These are phyloP conservation scores for Saxispiralis lemnorum DNA, from an alignment of 495 filamentous ascomycete genomes.

Conservation along the genomic window DNA sequence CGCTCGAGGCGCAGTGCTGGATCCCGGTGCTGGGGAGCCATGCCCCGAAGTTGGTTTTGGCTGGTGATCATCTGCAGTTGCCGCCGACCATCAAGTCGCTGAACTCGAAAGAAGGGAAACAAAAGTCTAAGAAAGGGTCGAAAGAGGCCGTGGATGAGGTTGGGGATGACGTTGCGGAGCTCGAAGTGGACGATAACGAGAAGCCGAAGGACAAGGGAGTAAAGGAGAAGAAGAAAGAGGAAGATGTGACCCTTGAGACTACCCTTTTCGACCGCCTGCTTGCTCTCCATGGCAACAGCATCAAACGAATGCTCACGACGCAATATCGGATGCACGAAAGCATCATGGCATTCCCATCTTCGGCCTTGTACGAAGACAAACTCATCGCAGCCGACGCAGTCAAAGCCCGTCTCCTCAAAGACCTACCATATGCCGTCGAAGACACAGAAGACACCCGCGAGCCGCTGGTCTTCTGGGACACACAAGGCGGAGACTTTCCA, in stretches of 20 bases:
- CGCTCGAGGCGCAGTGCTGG: slow-evolving; percentile 94
- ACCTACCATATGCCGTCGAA: slow-evolving; percentile 45
- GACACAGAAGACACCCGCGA: slow-evolving; percentile 77
- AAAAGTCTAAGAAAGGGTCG: slow-evolving; percentile 11
- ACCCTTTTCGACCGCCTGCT: slow-evolving; percentile 87
- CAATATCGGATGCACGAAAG: slow-evolving; percentile 96
- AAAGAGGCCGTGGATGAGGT: slow-evolving; percentile 8
- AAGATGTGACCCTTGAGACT: slow-evolving; percentile 46
- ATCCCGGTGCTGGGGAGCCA: slow-evolving; percentile 52
- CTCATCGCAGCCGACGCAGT: slow-evolving; percentile 67
- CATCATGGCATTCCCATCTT: slow-evolving; percentile 89
- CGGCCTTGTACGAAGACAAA: slow-evolving; percentile 66
- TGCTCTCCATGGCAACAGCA: slow-evolving; percentile 54
- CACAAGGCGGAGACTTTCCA: slow-evolving; percentile 70
- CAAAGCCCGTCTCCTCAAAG: slow-evolving; percentile 51
- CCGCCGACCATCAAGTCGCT: slow-evolving; percentile 84
- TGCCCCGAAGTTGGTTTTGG: slow-evolving; percentile 72
- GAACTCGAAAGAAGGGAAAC: slow-evolving; percentile 33
- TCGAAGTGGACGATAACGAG: slow-evolving; percentile 3
- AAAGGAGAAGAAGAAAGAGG: slow-evolving; percentile 14
- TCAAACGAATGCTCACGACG: slow-evolving; percentile 91
- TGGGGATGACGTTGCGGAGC: not conserved
- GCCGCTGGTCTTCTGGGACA: slow-evolving; percentile 86
- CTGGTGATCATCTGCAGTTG: slow-evolving; percentile 85
- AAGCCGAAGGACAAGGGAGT: slow-evolving; percentile 10